Evolutionary conservation across 345 rosid genomes (phyloP).

Genomic region (Garcia nutans): DNA sequence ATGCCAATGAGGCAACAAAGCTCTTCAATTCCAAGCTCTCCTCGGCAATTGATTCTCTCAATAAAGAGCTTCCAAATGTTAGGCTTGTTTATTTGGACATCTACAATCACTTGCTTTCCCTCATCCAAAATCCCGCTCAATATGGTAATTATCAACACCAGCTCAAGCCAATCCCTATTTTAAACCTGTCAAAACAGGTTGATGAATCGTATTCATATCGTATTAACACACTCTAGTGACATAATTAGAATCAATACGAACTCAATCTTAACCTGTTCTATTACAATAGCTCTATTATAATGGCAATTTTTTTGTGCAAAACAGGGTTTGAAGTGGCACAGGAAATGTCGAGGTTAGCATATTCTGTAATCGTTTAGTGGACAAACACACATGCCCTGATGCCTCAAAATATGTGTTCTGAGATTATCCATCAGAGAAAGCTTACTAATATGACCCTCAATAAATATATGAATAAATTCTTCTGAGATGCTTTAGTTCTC

Average conservation of each 20-base stretch:
- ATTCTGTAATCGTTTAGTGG: slow-evolving; percentile 37
- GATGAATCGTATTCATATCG: no score
- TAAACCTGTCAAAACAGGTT: no score
- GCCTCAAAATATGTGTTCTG: slow-evolving; percentile 57
- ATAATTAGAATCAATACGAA: no score
- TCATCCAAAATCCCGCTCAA: slow-evolving; percentile 45
- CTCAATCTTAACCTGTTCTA: no score
- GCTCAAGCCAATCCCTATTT: no score
- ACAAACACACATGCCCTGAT: slow-evolving; percentile 29
- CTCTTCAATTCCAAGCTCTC: slow-evolving; percentile 59
- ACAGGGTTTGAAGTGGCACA: slow-evolving; percentile 64
- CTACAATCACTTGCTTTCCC: slow-evolving; percentile 29
- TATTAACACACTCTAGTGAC: no score
- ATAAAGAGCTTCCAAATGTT: slow-evolving; percentile 23
- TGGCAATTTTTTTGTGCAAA: not conserved
- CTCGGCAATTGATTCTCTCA: slow-evolving; percentile 29
- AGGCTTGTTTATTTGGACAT: slow-evolving; percentile 44
- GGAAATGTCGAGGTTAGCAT: slow-evolving; percentile 56
- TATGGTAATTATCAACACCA: slow-evolving; percentile 41
- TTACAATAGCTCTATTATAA: no score
- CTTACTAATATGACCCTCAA: not conserved
- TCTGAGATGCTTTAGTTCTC: not conserved
- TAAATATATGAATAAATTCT: not conserved
- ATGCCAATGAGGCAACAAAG: slow-evolving; percentile 47
- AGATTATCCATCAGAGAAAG: not conserved